Conservation (phyloP, 2,329 filamentous ascomycete genomes). For the Leptodontidium sp. region DNA sequence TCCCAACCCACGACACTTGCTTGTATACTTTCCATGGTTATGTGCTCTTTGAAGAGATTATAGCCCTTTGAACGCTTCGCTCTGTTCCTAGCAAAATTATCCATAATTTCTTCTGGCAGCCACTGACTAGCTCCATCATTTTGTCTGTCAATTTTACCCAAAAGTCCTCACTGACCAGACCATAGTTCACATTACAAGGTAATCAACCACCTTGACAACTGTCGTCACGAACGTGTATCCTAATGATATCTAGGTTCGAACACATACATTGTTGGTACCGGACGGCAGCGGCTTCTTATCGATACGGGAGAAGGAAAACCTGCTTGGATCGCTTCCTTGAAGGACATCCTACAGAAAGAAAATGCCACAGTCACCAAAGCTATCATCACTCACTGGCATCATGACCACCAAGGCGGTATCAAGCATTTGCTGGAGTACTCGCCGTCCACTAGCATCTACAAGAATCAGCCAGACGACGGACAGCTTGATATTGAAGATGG, state of each 20-base stretch:
- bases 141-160: no score
- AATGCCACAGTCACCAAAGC: conserved; percentile 72
- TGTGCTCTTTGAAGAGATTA: no score
- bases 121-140: no score
- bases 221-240: not conserved
- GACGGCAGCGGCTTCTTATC: conserved; percentile 77
- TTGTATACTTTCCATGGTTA: no score
- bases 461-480: conserved; percentile 63
- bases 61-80: no score
- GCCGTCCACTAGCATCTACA: conserved; percentile 71
- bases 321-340: conserved; percentile 74
- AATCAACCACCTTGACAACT: conserved; percentile 14
- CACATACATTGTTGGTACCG: conserved; percentile 89
- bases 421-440: conserved; percentile 69
- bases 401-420: conserved; percentile 83
- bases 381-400: conserved; percentile 92
- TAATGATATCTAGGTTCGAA: conserved; percentile 78
- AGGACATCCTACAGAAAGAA: conserved; percentile 70
- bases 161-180: conserved; percentile 15
- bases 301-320: conserved; percentile 85
- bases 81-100: no score
- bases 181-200: conserved; percentile 69
- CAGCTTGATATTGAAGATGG: conserved; percentile 64
- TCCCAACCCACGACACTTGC: no score
- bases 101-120: not conserved